phyloP scores from a whole-genome alignment of 2,329 filamentous ascomycete species.

The Neophaeococcomyces mojaviensis region DNA sequence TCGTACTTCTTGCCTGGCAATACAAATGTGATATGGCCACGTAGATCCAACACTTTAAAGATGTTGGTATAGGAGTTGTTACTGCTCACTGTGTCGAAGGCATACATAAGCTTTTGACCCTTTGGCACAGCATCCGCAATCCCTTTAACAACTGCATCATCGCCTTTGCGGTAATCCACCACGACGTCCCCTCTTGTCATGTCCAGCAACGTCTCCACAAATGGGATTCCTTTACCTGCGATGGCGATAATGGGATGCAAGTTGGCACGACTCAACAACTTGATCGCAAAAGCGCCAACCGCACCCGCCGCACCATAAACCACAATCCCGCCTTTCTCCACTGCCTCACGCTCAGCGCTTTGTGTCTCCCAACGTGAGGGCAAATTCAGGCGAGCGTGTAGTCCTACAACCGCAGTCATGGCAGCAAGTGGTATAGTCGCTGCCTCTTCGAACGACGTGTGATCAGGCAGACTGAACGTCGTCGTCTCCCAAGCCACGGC shows the following conservation, averaged over 20 bases:
- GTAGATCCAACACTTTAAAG: slow-evolving; percentile 34
- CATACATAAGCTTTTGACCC: slow-evolving; percentile 41
- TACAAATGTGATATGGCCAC: slow-evolving; percentile 10
- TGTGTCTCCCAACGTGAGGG: slow-evolving; percentile 13
- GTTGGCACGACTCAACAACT: slow-evolving; percentile 47
- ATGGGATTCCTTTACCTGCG: slow-evolving; percentile 45
- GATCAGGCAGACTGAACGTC: slow-evolving; percentile 47
- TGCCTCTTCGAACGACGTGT: slow-evolving; percentile 45
- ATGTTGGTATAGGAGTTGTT: slow-evolving; percentile 43
- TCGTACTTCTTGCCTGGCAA: slow-evolving; percentile 15
- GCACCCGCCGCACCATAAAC: slow-evolving; percentile 51
- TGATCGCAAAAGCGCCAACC: slow-evolving; percentile 52
- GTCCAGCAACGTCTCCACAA: slow-evolving; percentile 49
- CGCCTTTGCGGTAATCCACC: slow-evolving; percentile 54
- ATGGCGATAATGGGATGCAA: slow-evolving; percentile 57
- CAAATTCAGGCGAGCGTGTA: slow-evolving; percentile 11
- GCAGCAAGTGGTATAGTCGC: slow-evolving; percentile 15
- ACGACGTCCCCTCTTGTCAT: slow-evolving; percentile 48
- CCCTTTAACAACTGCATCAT: slow-evolving; percentile 42
- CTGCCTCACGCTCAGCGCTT: background rate
- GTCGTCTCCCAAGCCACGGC: slow-evolving; percentile 46
- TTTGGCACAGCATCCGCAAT: slow-evolving; percentile 37
- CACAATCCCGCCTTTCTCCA: slow-evolving; percentile 29
- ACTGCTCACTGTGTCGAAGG: slow-evolving; percentile 53
- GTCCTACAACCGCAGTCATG: slow-evolving; percentile 14